These are phyloP conservation scores for Purpureocillium lavendulum DNA, from an alignment of 2,329 filamentous ascomycete genomes.

Conservation along the genomic window DNA sequence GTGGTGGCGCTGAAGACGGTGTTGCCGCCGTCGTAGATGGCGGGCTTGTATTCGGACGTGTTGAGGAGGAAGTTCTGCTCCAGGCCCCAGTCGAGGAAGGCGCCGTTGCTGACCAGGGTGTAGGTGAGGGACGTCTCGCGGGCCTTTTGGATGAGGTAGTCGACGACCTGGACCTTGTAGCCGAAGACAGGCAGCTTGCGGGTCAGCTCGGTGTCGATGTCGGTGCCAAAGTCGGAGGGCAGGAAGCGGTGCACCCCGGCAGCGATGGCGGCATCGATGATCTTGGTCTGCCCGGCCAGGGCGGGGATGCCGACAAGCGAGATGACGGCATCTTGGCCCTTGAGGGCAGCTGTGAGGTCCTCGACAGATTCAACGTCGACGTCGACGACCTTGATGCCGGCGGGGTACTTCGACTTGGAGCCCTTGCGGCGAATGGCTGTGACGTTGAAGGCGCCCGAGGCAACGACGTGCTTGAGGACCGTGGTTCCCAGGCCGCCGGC, in stretches of 20 bases:
- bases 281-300: slow-evolving; percentile 26
- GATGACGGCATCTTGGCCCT: slow-evolving; percentile 49
- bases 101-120: slow-evolving; percentile 42
- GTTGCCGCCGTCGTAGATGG: slow-evolving; percentile 42
- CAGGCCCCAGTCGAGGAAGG: slow-evolving; percentile 52
- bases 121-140: slow-evolving; percentile 39
- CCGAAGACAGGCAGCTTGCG: slow-evolving; percentile 40
- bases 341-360: slow-evolving; percentile 41
- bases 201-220: slow-evolving; percentile 22
- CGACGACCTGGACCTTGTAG: slow-evolving; percentile 35
- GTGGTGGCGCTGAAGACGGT: slow-evolving; percentile 37
- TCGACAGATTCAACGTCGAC: slow-evolving; percentile 32
- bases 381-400: slow-evolving; percentile 19
- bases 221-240: slow-evolving; percentile 46
- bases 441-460: slow-evolving; percentile 24
- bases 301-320: slow-evolving; percentile 23
- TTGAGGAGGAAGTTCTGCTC: slow-evolving; percentile 34
- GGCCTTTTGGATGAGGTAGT: slow-evolving; percentile 30
- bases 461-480: slow-evolving; percentile 20
- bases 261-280: slow-evolving; percentile 50
- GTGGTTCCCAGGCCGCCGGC: slow-evolving; percentile 24
- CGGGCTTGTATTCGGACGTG: slow-evolving; percentile 25
- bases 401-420: slow-evolving; percentile 28
- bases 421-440: slow-evolving; percentile 26
- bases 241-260: slow-evolving; percentile 55